Conservation (phyloP, 2,329 filamentous ascomycete species). For the Clarireedia paspali region DNA sequence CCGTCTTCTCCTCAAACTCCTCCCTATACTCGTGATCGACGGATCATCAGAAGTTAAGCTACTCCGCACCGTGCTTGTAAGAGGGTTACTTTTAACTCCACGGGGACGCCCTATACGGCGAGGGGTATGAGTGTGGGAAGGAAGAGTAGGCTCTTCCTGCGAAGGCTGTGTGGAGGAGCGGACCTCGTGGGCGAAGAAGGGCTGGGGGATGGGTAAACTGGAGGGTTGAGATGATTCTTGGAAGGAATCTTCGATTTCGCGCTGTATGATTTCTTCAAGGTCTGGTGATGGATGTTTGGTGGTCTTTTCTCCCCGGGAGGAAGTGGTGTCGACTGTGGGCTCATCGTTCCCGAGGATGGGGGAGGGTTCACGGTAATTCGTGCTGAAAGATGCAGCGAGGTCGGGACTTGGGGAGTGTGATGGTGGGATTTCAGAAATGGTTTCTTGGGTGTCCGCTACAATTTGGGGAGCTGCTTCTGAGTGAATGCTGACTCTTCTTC, state of each 20-base stretch:
- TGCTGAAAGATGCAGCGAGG: not conserved
- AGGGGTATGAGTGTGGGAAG: not conserved
- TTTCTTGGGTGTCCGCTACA: not conserved
- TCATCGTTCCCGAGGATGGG: constrained; percentile 4
- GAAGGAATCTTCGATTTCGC: not conserved
- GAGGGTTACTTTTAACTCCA: not conserved
- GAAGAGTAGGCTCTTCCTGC: not conserved
- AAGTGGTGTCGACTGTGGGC: not conserved
- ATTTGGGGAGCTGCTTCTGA: no score
- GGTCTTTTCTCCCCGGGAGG: not conserved
- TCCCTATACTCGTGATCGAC: not conserved
- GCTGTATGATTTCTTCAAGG: not conserved
- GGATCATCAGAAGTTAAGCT: not conserved
- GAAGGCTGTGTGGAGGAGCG: not conserved
- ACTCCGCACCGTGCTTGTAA: not conserved
- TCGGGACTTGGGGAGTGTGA: not conserved
- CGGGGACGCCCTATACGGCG: not conserved
- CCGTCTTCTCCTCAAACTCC: not conserved
- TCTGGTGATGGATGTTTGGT: not conserved
- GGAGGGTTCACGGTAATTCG: not conserved
- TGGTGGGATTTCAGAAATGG: not conserved
- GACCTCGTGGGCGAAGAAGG: not conserved
- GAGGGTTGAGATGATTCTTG: not conserved
- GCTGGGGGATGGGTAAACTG: not conserved
- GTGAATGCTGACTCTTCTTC: no score